phyloP scores from a whole-genome alignment of 148 eudicot genomes.

The Rhododendron ferrugineum region DNA sequence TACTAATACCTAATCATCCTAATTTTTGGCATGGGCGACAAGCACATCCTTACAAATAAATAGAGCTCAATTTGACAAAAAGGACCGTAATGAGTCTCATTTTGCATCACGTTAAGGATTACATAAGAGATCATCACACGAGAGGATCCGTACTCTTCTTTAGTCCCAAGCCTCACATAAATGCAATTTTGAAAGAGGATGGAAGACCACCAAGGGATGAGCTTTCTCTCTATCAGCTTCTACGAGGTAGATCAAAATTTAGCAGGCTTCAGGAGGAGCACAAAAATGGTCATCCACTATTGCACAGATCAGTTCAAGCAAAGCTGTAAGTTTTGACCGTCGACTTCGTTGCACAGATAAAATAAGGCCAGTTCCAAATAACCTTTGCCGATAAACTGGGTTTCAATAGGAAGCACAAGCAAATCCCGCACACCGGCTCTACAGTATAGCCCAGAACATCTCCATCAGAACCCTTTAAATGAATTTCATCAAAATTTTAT shows the following conservation, averaged over 20 bases:
- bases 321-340: not conserved
- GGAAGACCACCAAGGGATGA: too few species aligned
- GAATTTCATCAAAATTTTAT: not conserved
- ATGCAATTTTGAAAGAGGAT: not conserved
- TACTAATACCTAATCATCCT: not conserved
- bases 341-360: not conserved
- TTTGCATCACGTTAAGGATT: not conserved
- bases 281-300: not conserved
- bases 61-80: not conserved
- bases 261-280: not conserved
- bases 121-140: not conserved
- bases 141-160: too few species aligned
- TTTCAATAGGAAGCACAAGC: not conserved
- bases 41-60: not conserved
- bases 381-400: not conserved
- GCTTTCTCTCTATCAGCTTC: not conserved
- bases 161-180: not conserved
- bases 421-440: not conserved
- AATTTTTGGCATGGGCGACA: not conserved
- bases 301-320: not conserved
- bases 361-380: not conserved
- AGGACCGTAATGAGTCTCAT: not conserved
- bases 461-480: not conserved
- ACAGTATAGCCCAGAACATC: not conserved
- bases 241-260: not conserved